Evolutionary conservation across 2,329 filamentous ascomycete species (phyloP).

Genomic region (Penicillium sumatraense): DNA sequence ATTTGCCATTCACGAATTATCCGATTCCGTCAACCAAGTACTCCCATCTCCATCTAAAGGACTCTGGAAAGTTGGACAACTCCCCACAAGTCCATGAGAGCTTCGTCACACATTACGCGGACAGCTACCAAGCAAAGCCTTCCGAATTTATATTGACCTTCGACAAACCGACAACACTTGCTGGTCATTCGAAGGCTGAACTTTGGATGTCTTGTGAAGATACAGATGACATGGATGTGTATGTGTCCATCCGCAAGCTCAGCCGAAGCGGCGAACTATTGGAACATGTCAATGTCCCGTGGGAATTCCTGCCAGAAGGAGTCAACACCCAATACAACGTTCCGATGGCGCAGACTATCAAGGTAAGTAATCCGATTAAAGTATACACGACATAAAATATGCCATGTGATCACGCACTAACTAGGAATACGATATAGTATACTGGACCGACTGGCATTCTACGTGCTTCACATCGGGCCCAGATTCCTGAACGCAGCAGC

Average conservation of each 20-base stretch:
- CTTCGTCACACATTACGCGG: neutral
- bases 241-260: slow-evolving; percentile 6
- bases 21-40: neutral
- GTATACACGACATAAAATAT: neutral
- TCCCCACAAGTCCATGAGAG: neutral
- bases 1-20: neutral
- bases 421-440: neutral
- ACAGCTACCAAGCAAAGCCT: neutral
- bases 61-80: neutral
- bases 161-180: neutral
- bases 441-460: neutral
- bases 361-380: neutral
- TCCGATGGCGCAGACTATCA: neutral
- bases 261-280: slow-evolving; percentile 1
- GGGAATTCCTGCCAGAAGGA: neutral
- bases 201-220: slow-evolving; percentile 7
- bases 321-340: neutral
- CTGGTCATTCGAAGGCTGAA: slow-evolving; percentile 4
- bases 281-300: slow-evolving; percentile 6
- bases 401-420: neutral
- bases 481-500: neutral
- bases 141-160: slow-evolving; percentile 5
- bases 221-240: slow-evolving; percentile 9
- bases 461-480: neutral
- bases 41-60: neutral